phyloP scores from a whole-genome alignment of 257 asterid species.

The Przewalskia tangutica region DNA sequence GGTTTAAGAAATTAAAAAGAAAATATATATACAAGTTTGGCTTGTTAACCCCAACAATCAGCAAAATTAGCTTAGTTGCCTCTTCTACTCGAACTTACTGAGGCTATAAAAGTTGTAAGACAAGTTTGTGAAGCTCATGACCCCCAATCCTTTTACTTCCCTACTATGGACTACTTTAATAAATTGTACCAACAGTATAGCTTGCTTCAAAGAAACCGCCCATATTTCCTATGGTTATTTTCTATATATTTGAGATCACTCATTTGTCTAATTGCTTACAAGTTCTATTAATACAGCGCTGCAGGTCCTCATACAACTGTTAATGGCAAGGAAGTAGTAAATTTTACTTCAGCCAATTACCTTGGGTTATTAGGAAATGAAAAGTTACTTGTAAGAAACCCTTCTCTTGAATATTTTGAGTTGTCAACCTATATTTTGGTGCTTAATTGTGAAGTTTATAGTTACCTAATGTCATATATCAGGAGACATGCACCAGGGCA shows the following conservation, averaged over 20 bases:
- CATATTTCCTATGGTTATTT: not conserved
- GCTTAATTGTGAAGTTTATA: not conserved
- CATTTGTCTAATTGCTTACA: not conserved
- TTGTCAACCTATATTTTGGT: constrained; percentile 2
- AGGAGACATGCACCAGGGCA: constrained; percentile 86
- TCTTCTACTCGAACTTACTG: not conserved
- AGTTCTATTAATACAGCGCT: constrained; percentile 54
- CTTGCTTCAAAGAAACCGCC: not conserved
- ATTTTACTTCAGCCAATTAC: constrained; percentile 87
- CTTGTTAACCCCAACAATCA: not conserved
- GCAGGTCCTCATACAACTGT: constrained; percentile 81
- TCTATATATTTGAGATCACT: not conserved
- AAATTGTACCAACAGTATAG: not conserved
- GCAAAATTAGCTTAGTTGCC: not conserved
- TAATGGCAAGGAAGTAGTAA: constrained; percentile 65
- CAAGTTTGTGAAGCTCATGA: not conserved
- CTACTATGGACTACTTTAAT: not conserved
- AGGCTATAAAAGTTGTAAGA: not conserved
- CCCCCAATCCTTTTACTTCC: not conserved
- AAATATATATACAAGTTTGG: not conserved
- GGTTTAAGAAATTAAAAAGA: not conserved
- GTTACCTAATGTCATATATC: constrained; percentile 14
- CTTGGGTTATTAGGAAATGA: constrained; percentile 83
- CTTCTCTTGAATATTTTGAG: constrained; percentile 9
- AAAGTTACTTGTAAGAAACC: constrained; percentile 53